A percentile compares a stretch with the other conserved stretches of the same genome.
phyloP scores from a whole-genome alignment of 805 yeast species.

The Suhomyces kilbournensis region DNA sequence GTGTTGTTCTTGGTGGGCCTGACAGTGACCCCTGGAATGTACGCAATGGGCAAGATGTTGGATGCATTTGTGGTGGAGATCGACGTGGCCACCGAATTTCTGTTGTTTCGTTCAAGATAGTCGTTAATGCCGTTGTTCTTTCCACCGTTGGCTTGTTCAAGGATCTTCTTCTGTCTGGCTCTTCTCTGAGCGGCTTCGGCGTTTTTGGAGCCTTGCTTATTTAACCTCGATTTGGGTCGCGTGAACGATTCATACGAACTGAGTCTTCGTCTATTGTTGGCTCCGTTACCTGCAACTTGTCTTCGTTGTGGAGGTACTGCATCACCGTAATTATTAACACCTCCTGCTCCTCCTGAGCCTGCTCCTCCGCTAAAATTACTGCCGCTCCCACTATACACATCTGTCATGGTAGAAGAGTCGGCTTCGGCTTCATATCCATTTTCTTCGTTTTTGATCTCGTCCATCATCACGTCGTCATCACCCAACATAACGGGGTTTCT shows the following conservation, averaged over 20 bases:
- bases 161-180: constrained; percentile 15
- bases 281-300: background rate
- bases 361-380: constrained; percentile 2
- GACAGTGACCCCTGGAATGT: constrained; percentile 88
- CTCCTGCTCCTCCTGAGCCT: background rate
- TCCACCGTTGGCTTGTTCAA: constrained; percentile 12
- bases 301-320: constrained; percentile 1
- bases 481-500: constrained; percentile 25
- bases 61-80: constrained; percentile 73
- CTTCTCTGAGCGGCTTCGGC: constrained; percentile 7
- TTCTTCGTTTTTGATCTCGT: constrained; percentile 5
- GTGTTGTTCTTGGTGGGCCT: constrained; percentile 46
- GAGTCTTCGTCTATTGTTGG: constrained; percentile 19
- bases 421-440: constrained; percentile 8
- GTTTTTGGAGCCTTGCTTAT: constrained; percentile 12
- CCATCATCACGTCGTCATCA: constrained; percentile 23
- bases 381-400: constrained; percentile 6
- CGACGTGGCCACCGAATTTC: constrained; percentile 55
- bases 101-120: constrained; percentile 18
- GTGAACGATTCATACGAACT: constrained; percentile 45
- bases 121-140: constrained; percentile 1
- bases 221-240: constrained; percentile 41
- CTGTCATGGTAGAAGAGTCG: constrained; percentile 1
- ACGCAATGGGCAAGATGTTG: constrained; percentile 86
- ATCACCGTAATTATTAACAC: background rate